Evolutionary conservation across 805 yeast species (phyloP), one percentile per base, ranked within the genome.

Genomic region (Starmerella floricola): DNA sequence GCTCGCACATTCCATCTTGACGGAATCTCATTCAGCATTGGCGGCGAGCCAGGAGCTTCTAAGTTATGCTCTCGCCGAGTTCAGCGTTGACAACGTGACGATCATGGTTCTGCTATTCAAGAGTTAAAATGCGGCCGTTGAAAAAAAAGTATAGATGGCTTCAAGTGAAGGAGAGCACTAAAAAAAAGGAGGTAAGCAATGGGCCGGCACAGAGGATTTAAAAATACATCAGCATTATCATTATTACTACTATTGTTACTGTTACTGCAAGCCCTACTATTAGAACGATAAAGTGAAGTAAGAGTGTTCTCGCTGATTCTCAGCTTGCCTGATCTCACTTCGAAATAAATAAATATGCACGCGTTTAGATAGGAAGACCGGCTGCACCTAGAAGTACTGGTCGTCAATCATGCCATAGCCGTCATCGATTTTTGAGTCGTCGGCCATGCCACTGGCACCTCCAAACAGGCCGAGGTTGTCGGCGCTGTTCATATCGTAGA

Each of bases 71-170:
- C 67, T 88, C 59, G 74, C 75, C 40, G 71, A 77, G 49, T 74
- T 80, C 32, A 80, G 94, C 18, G 81, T 94, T 2, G 98, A 88
- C 61, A 88, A 88, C 58, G 74, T 88, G 31, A 88, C 98, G 0
- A 93, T 81, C 15, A 84, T 88, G 95, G 87, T 91, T 16, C 79
- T 87, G 4, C 34, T 27, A 19, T 34, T 44, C 34, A 12, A n/a
- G n/a, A n/a, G n/a, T n/a, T n/a, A n/a, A n/a, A n/a, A n/a, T n/a
- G n/a, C n/a, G n/a, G n/a, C n/a, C n/a, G n/a, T n/a, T n/a, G n/a
- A n/a, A n/a, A n/a, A n/a, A n/a, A n/a, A n/a, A n/a, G n/a, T n/a
- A n/a, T n/a, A n/a, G n/a, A n/a, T n/a, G n/a, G n/a, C n/a, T n/a
- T n/a, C n/a, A n/a, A n/a, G n/a, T n/a, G n/a, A n/a, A n/a, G n/a